Evolutionary conservation across 2,329 filamentous ascomycete genomes (phyloP).

Genomic region (Monilinia fructicola): DNA sequence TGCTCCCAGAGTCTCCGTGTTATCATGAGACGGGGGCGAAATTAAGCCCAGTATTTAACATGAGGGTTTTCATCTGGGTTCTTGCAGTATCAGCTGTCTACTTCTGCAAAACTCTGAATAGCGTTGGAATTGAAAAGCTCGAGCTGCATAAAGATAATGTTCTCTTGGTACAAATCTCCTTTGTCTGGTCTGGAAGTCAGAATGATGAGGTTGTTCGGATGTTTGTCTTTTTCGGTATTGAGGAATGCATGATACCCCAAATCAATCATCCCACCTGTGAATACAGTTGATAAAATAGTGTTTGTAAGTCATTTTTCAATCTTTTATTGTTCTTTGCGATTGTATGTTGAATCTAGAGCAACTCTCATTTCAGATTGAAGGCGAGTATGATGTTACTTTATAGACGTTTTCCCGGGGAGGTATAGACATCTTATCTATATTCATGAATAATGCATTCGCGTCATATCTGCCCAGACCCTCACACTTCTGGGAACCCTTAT

Average conservation of each 20-base stretch:
- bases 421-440: too few species aligned
- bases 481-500: too few species aligned
- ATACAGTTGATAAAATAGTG: slow-evolving; percentile 37
- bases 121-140: slow-evolving; percentile 25
- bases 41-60: slow-evolving; percentile 53
- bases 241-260: slow-evolving; percentile 47
- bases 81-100: neutral
- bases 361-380: too few species aligned
- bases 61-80: slow-evolving; percentile 47
- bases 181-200: slow-evolving; percentile 45
- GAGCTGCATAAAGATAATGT: slow-evolving; percentile 46
- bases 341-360: too few species aligned
- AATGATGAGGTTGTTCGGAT: slow-evolving; percentile 46
- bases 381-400: too few species aligned
- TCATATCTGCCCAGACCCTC: too few species aligned
- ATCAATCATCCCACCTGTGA: slow-evolving; percentile 49
- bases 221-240: slow-evolving; percentile 42
- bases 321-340: neutral
- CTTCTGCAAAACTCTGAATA: slow-evolving; percentile 40
- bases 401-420: too few species aligned
- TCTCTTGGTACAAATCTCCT: slow-evolving; percentile 45
- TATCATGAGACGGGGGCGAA: slow-evolving; percentile 39
- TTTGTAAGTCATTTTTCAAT: slow-evolving; percentile 28
- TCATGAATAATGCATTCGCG: too few species aligned
- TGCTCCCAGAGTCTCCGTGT: slow-evolving; percentile 48